Evolutionary conservation across 345 rosid genomes (phyloP).

Genomic region (Eutrema japonicum): DNA sequence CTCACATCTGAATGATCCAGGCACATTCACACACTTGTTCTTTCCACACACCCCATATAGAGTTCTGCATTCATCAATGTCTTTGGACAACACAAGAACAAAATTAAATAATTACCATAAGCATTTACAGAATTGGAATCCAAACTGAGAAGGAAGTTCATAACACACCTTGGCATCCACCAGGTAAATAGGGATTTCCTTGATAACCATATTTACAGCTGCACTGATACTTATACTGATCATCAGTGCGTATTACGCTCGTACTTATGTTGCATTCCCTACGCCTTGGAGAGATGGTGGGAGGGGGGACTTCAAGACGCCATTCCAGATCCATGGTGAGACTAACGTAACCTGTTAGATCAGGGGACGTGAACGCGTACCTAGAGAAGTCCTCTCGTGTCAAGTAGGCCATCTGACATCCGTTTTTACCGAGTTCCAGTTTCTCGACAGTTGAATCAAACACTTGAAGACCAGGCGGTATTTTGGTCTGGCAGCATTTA

Average conservation of each 20-base stretch:
- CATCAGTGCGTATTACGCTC: neutral
- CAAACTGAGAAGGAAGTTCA: neutral
- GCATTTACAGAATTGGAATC: no score
- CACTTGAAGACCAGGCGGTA: conserved; percentile 34
- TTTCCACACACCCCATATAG: neutral
- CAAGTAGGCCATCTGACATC: conserved; percentile 33
- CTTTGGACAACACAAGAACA: conserved; percentile 4
- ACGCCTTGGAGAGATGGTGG: neutral
- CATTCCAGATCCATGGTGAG: conserved; percentile 41
- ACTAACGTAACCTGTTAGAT: neutral
- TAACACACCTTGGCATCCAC: conserved; percentile 43
- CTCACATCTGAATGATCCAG: conserved; percentile 32
- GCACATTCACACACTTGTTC: conserved; percentile 8
- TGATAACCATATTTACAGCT: conserved; percentile 36
- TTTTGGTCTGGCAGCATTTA: conserved; percentile 49
- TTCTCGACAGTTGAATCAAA: neutral
- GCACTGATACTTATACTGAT: conserved; percentile 30
- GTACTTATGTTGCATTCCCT: neutral
- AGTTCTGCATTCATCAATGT: conserved; percentile 32
- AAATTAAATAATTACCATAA: neutral
- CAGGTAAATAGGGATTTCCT: conserved; percentile 46
- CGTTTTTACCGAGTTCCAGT: neutral
- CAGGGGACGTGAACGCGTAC: neutral
- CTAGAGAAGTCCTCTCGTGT: neutral
- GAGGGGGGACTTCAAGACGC: conserved; percentile 23